Evolutionary conservation across 1,284 basidiomycete genomes (phyloP), one percentile per base, ranked within the genome.

Genomic region (Papiliotrema terrestris): DNA sequence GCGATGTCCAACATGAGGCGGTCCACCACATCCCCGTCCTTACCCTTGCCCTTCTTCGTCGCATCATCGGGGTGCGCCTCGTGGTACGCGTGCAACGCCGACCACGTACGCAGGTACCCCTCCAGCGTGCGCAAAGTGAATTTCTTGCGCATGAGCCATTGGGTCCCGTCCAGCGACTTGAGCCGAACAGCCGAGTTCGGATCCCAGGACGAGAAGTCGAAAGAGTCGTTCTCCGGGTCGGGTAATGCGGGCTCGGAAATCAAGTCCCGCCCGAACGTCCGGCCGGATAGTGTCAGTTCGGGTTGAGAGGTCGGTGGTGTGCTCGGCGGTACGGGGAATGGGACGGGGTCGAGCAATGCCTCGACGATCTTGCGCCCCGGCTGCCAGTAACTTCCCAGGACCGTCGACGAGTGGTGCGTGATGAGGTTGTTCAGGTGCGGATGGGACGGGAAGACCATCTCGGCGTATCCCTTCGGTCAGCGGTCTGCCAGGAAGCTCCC

Each of bases 301-400:
- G 57, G 78, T 79, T 19, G 65, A 61, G 35, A 70, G 71, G 3
- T 73, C 73, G 42, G 55, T 14, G 4, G 58, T 42, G 23, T 13
- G n/a, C 6, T 39, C 13, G 58, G 78, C 59, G 32, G 62, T 52
- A 75, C 66, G 0, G 87, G 84, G 56, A 84, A 81, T 0, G 87
- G 86, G 14, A 92, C 80, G 29, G 83, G 83, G 8, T 83, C 76
- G 0, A 92, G 80, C 61, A 88, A 84, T 11, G 82, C 81, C 48
- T 89, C 87, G 19, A 92, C 78, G 59, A 91, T 87, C 0, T 80
- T 80, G 9, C 91, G 81, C 1, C 91, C 90, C 0, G 90, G 91
- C 49, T 86, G 85, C 83, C 88, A 93, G 68, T 89, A 83, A 1
- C 84, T 82, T 0, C 88, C 89, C 1, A 91, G 70, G 20, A 82